These are phyloP conservation scores for Ogataea siamensis DNA, from an alignment of 805 yeast genomes.

Conservation along the genomic window DNA sequence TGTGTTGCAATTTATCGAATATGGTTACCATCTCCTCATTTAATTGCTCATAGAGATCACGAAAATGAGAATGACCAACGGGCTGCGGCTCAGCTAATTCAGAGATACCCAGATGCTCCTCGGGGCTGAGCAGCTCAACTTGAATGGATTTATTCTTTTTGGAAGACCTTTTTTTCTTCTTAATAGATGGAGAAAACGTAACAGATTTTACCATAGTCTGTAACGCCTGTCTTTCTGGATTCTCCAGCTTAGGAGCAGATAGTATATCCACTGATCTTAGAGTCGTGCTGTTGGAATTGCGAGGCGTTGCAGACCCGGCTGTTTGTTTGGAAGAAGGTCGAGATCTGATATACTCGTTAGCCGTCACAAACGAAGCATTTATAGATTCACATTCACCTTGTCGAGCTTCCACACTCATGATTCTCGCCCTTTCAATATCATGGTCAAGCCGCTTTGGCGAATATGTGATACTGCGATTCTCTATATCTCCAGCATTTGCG, in stretches of 20 bases:
- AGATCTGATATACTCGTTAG: constrained; percentile 16
- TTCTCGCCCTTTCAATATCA: constrained; percentile 18
- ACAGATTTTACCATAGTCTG: constrained; percentile 12
- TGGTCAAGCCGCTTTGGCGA: constrained; percentile 11
- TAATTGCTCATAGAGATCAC: constrained; percentile 16
- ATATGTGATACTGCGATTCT: constrained; percentile 1
- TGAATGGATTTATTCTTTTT: constrained; percentile 3
- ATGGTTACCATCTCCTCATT: constrained; percentile 21
- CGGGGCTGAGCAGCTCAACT: constrained; percentile 16
- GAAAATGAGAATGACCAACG: constrained; percentile 12
- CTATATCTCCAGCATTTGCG: not conserved
- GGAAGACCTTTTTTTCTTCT: not conserved
- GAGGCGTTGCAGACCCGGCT: not conserved
- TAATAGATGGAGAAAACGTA: constrained; percentile 16
- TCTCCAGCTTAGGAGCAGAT: not conserved
- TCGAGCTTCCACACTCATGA: constrained; percentile 5
- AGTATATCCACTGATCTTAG: constrained; percentile 6
- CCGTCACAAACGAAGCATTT: constrained; percentile 26
- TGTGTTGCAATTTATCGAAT: constrained; percentile 24
- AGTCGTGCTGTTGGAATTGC: constrained; percentile 1
- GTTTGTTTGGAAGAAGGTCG: not conserved
- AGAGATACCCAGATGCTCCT: constrained; percentile 1
- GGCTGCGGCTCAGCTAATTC: constrained; percentile 1
- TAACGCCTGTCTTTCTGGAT: not conserved
- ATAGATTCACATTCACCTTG: constrained; percentile 1